Evolutionary conservation across 805 yeast species (phyloP), one percentile per base, ranked within the genome.

Genomic region (Isabelozyma rhagii): DNA sequence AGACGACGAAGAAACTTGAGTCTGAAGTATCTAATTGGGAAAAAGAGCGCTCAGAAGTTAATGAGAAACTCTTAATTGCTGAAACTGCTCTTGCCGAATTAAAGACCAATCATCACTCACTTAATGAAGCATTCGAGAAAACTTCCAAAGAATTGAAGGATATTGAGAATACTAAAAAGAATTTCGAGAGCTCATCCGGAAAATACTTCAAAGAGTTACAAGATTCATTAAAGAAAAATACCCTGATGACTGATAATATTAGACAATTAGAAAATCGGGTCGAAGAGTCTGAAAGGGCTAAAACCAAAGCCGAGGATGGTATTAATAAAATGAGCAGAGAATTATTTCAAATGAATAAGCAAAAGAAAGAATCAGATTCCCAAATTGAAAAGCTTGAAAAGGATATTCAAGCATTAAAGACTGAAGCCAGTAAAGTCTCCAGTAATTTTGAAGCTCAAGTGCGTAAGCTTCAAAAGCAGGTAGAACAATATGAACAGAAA

Each of bases 311-410:
- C 1, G 97, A 92, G 59, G 85, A 82, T 51, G 97, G 96, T 4
- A 85, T 92, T 46, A 91, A 91, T 62, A 91, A 90, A 57, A 88
- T 92, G 96, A 87, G 85, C 48, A 74, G 93, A 39, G 98, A 92
- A 55, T 70, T 92, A 29, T 80, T 89, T 64, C 79, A 79, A 44
- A 70, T 90, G 41, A 77, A 83, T 0, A 81, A 80, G 48, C 82
- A 82, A 34, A 84, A 84, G 50, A 82, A 79, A 1, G 77, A 78
- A 0, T 58, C 77, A 6, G 83, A 78, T 43, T 70, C 71, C 25
- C 64, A 66, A 8, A 64, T 80, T 13, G 75, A 72, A 39, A 58
- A 55, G 4, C 51, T 77, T 42, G 79, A 82, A 49, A 78, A 72
- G 41, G 78, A 78, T 29, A 52, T 74, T 3, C 56, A 59, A 0